phyloP scores from a whole-genome alignment of 2,329 filamentous ascomycete genomes.

The Gyromitra esculenta region DNA sequence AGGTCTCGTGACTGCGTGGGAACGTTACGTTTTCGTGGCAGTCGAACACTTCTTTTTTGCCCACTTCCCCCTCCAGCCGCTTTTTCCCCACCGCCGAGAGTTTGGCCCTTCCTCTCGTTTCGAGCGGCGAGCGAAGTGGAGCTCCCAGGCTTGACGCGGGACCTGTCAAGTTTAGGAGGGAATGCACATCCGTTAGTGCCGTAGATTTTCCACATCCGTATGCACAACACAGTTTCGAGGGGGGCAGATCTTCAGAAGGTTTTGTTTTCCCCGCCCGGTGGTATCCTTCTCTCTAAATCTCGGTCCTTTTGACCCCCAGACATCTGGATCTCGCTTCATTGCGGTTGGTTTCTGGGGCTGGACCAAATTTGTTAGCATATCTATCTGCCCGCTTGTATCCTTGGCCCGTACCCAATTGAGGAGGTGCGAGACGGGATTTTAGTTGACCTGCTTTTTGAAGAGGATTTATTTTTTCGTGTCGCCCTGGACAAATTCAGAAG shows the following conservation, averaged over 20 bases:
- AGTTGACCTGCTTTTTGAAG: slow-evolving; percentile 43
- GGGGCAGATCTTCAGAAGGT: slow-evolving; percentile 31
- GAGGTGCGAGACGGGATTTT: slow-evolving; percentile 32
- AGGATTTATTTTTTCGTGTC: slow-evolving; percentile 40
- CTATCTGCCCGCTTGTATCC: slow-evolving; percentile 40
- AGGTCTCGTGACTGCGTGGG: slow-evolving; percentile 50
- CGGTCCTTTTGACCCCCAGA: slow-evolving; percentile 33
- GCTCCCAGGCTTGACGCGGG: slow-evolving; percentile 26
- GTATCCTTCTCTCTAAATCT: slow-evolving; percentile 33
- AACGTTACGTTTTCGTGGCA: slow-evolving; percentile 47
- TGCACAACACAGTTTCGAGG: slow-evolving; percentile 40
- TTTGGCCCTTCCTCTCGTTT: slow-evolving; percentile 36
- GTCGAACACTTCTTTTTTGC: slow-evolving; percentile 36
- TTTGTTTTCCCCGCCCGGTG: slow-evolving; percentile 45
- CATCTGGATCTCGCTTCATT: slow-evolving; percentile 48
- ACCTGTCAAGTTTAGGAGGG: slow-evolving; percentile 43
- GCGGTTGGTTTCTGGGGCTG: slow-evolving; percentile 43
- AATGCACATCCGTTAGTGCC: slow-evolving; percentile 48
- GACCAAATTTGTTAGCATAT: slow-evolving; percentile 40
- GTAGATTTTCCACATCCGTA: slow-evolving; percentile 42
- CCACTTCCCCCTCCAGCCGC: slow-evolving; percentile 25
- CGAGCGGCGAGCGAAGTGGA: slow-evolving; percentile 39
- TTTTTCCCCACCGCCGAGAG: slow-evolving; percentile 32
- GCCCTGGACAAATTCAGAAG: slow-evolving; percentile 14
- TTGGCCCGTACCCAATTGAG: slow-evolving; percentile 44